Percentiles rank a stretch among this genome's conserved stretches.
Conservation (phyloP, 352 stramenopile genomes). For the Phytophthora melonis region DNA sequence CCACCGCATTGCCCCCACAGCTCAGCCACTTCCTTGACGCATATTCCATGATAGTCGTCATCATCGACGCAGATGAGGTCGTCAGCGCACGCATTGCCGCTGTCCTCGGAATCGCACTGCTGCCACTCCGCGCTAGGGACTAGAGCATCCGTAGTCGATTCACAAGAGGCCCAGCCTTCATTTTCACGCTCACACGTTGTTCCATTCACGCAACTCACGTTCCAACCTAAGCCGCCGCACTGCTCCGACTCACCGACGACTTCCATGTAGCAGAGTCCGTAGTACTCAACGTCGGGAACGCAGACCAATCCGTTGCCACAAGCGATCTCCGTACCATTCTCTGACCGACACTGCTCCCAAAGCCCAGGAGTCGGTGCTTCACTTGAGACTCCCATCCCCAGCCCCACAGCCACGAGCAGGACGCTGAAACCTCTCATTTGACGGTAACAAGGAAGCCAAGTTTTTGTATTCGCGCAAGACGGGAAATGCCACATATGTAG, state of each 20-base stretch:
- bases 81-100: slow-evolving; percentile 16
- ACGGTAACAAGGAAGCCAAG: neutral
- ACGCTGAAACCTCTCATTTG: slow-evolving; percentile 10
- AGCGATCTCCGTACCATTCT: slow-evolving; percentile 24
- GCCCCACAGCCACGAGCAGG: neutral
- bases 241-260: slow-evolving; percentile 19
- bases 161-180: slow-evolving; percentile 27
- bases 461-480: slow-evolving; percentile 7
- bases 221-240: slow-evolving; percentile 28
- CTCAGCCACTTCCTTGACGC: slow-evolving; percentile 26
- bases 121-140: slow-evolving; percentile 22
- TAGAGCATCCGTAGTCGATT: slow-evolving; percentile 5
- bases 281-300: slow-evolving; percentile 27
- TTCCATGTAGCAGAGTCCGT: slow-evolving; percentile 30
- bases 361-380: neutral
- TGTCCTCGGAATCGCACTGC: slow-evolving; percentile 31
- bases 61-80: slow-evolving; percentile 37
- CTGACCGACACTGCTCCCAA: slow-evolving; percentile 27
- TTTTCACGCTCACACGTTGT: slow-evolving; percentile 30
- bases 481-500: slow-evolving; percentile 1
- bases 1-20: slow-evolving; percentile 43
- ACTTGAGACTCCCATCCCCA: slow-evolving; percentile 1
- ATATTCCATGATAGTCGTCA: slow-evolving; percentile 43
- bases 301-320: slow-evolving; percentile 26
- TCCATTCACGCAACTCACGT: slow-evolving; percentile 32